These are phyloP conservation scores for Triticum aestivum DNA, from an alignment of 176 grass and related monocot species.

Conservation along the genomic window DNA sequence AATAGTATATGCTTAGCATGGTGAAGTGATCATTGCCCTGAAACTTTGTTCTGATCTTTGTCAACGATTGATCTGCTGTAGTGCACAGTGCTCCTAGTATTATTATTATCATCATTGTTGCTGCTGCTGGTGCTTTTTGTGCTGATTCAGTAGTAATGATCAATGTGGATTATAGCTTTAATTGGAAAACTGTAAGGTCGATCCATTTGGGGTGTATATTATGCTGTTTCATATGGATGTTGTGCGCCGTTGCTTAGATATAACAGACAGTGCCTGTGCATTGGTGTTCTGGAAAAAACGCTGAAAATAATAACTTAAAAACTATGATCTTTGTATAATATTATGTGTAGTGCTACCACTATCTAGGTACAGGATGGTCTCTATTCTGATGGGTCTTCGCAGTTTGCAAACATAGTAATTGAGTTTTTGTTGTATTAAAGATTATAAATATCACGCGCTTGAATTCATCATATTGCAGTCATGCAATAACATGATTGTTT, in stretches of 20 bases:
- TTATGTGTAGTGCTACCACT: background rate
- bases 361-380: background rate
- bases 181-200: too few relatives aligned
- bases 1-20: background rate
- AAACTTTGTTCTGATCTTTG: background rate
- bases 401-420: background rate
- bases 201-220: background rate
- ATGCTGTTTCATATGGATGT: background rate
- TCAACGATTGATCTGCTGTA: background rate
- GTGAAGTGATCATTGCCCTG: conserved; percentile 12
- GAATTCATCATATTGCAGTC: background rate
- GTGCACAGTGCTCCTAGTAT: background rate
- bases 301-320: background rate
- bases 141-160: too few relatives aligned
- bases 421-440: background rate
- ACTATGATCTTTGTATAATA: background rate
- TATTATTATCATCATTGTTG: background rate
- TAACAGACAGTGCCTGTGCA: background rate
- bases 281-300: background rate
- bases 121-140: background rate
- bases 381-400: background rate
- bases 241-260: background rate
- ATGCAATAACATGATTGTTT: too few relatives aligned
- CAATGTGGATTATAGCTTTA: too few relatives aligned
- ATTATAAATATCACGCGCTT: background rate